phyloP scores from a whole-genome alignment of 2,329 filamentous ascomycete genomes.

The Helotiales sp. region DNA sequence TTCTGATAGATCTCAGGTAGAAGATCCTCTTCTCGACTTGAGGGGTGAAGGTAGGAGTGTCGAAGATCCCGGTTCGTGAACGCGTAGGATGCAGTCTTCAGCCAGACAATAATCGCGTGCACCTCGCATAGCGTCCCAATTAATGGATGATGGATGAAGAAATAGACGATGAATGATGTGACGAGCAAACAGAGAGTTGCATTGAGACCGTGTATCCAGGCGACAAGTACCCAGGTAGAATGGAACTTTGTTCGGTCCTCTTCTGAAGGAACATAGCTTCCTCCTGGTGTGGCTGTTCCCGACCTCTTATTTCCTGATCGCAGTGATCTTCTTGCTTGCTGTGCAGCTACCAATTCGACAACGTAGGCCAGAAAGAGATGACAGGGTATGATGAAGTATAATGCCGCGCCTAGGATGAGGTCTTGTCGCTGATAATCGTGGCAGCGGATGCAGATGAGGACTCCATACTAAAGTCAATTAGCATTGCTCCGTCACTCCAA shows the following conservation, averaged over 20 bases:
- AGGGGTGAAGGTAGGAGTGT: conserved; percentile 82
- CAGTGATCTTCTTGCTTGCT: conserved; percentile 70
- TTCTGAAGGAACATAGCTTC: conserved; percentile 36
- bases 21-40: conserved; percentile 62
- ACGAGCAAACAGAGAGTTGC: conserved; percentile 77
- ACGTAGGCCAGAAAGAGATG: conserved; percentile 89
- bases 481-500: conserved; percentile 1
- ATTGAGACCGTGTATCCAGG: conserved; percentile 80
- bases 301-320: conserved; percentile 49
- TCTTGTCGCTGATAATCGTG: conserved; percentile 85
- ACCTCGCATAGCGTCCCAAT: conserved; percentile 90
- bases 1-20: conserved; percentile 79
- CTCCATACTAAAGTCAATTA: conserved; percentile 65
- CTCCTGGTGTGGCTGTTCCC: conserved; percentile 34
- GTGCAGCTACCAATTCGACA: conserved; percentile 82
- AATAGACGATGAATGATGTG: conserved; percentile 86
- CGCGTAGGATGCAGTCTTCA: conserved; percentile 94
- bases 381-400: conserved; percentile 86
- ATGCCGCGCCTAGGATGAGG: conserved; percentile 68
- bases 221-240: conserved; percentile 76
- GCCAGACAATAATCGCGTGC: conserved; percentile 92
- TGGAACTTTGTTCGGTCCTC: conserved; percentile 64
- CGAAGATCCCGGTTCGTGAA: conserved; percentile 95
- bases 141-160: conserved; percentile 85
- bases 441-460: conserved; percentile 87